These are phyloP conservation scores for Torrubiella hemipterigena DNA, from an alignment of 2,329 filamentous ascomycete genomes.

Conservation along the genomic window DNA sequence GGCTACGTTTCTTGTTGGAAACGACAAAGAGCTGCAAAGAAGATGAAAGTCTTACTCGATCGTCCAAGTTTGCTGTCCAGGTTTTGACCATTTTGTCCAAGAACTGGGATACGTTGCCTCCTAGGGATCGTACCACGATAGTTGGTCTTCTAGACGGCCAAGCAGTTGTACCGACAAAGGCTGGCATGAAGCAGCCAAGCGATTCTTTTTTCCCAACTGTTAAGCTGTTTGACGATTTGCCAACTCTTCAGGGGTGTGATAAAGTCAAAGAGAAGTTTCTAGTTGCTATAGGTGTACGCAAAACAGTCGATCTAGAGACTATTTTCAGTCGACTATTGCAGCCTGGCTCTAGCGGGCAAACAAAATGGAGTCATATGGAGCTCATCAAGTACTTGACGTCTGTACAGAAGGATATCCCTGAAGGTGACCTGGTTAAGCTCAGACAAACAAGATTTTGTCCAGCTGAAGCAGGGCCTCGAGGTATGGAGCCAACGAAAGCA, in stretches of 20 bases:
- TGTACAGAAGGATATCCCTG: conserved; percentile 78
- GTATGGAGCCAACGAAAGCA: conserved; percentile 40
- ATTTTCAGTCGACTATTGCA: conserved; percentile 80
- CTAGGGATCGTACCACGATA: conserved; percentile 52
- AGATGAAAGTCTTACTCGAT: conserved; percentile 59
- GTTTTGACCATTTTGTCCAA: conserved; percentile 75
- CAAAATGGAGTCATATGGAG: conserved; percentile 85
- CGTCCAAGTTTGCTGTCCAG: conserved; percentile 61
- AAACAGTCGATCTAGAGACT: conserved; percentile 87
- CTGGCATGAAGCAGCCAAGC: conserved; percentile 73
- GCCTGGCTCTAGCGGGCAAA: conserved; percentile 37
- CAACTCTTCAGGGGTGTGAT: conserved; percentile 63
- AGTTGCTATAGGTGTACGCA: conserved; percentile 72
- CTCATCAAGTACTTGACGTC: conserved; percentile 89
- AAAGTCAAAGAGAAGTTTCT: conserved; percentile 88
- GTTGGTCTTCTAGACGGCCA: conserved; percentile 51
- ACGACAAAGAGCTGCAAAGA: conserved; percentile 46
- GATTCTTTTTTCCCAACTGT: conserved; percentile 93
- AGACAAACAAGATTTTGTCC: conserved; percentile 72
- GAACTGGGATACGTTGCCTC: conserved; percentile 72
- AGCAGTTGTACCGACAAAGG: conserved; percentile 77
- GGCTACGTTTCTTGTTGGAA: conserved; percentile 72
- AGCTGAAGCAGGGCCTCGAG: conserved; percentile 51
- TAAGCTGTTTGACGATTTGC: conserved; percentile 87
- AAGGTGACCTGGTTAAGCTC: conserved; percentile 67